Base-by-base conservation (phyloP, 2,329 filamentous ascomycete species). In the Pseudogymnoascus sp. region DNA sequence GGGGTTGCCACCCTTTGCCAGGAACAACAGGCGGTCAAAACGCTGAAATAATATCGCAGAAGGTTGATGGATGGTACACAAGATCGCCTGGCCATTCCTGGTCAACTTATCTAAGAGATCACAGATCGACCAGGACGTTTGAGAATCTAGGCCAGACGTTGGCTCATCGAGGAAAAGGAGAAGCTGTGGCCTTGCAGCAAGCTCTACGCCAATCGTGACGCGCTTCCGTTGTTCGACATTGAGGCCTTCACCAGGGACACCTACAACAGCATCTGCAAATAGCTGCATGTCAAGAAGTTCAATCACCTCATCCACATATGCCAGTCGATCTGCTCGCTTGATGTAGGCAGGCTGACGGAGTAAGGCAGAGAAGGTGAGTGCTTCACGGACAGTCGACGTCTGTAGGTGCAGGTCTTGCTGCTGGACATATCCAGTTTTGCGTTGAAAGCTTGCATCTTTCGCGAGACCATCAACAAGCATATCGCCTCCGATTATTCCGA, bases 91-190 rank as follows among this genome's bases (percentile, higher is more conserved):
- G 0, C 81, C 81, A 0, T 75, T 77, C 64, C 79, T 75, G 1
- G 85, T 82, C 0, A 89, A 77, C 69, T 87, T 87, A 40, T 84
- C 79, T 1, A 89, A 74, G 71, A 89, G 84, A 0, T 80, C 74
- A 42, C 82, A 81, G 60, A 88, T 88, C 0, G 85, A 82, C 81
- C 84, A 88, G 0, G 86, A 82, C 59, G 79, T 83, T 71, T 88
- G 82, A 2, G 86, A 87, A 76, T 96, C 92, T 16, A 96, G 85
- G 79, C 92, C 92, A 38, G 91, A 96, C 3, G 92, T 96, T 16
- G 93, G 93, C 76, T 97, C 93, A 70, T 96, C 92, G 43, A 96
- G 85, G 78, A 96, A 96, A 60, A 96, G 84, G 64, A 96, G 81
- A 62, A 96, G 81, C 49, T 90, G 85, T 5, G 93, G 93, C 78